Base-by-base conservation (phyloP, 1,284 basidiomycete species). In the Marasmius tenuissimus region DNA sequence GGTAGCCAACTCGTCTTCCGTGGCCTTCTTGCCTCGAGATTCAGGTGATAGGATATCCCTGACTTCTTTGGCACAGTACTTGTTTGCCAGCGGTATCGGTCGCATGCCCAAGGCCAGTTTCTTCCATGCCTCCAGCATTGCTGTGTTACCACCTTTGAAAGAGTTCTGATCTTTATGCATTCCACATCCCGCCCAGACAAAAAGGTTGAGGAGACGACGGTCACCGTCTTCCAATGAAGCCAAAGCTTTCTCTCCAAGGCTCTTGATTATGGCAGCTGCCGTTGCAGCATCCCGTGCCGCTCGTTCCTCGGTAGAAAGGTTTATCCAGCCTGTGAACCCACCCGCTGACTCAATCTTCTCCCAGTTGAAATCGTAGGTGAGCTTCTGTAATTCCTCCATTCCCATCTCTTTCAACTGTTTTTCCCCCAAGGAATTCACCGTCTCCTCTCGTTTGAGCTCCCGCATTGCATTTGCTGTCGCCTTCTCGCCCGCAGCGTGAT, bases 111-210 rank as follows among this genome's bases (percentile, higher is more conserved):
- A 49, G 6, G 63, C 47, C 9, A 55, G 16, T 49, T 64, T 22
- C 2, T 33, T 50, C 72, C 73, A 77, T 18, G 57, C 67, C 3
- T 37, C 61, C 27, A 55, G 18, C 71, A 76, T 72, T 4, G 47
- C 57, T 5, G 47, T 57, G 49, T 70, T 68, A 0, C 78, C 75
- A 1, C 71, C 75, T 55, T 74, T 74, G 33, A 77, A 67, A 14
- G 65, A 60, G 61, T 80, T 80, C 11, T 73, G 65, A 11, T 78
- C 76, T 61, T 80, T 80, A 64, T 80, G 78, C 73, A 76, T 76
- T 42, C 71, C 71, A 61, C 78, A 80, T 0, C 78, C 75, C 7
- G 66, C 65, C 67, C 72, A 72, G 22, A 77, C 59, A 61, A 77
- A 76, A 1, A 72, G 61, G 20, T 60, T 51, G 0, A 71, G 16